Evolutionary conservation across 148 eudicot species (phyloP).

Genomic region (Simmondsia chinensis): DNA sequence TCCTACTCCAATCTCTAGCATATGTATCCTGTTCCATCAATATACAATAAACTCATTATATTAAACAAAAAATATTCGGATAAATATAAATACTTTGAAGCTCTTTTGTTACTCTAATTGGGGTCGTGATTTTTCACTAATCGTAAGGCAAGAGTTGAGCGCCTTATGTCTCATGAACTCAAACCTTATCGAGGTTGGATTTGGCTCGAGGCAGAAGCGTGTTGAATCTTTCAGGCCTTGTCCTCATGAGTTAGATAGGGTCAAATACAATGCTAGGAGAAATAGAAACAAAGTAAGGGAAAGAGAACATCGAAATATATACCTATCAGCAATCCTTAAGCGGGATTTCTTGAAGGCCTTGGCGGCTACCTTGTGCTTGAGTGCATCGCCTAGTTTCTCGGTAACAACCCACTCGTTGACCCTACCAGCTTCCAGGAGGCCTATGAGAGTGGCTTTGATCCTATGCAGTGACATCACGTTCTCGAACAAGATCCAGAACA

Average conservation of each 20-base stretch:
- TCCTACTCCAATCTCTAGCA: slow-evolving; percentile 47
- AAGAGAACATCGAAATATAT: background rate
- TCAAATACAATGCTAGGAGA: no score
- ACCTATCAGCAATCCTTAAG: slow-evolving; percentile 45
- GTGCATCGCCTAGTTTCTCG: slow-evolving; percentile 68
- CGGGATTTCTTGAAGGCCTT: slow-evolving; percentile 33
- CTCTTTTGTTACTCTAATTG: background rate
- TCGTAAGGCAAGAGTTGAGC: no score
- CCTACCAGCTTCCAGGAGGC: slow-evolving; percentile 58
- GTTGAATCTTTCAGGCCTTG: no score
- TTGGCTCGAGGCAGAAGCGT: no score
- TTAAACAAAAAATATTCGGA: background rate
- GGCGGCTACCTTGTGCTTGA: slow-evolving; percentile 24
- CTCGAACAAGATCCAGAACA: slow-evolving; percentile 77
- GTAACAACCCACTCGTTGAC: slow-evolving; percentile 91
- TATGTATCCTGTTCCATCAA: slow-evolving; percentile 26
- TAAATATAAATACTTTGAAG: background rate
- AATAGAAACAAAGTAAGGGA: background rate
- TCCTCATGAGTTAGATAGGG: no score
- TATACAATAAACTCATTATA: background rate
- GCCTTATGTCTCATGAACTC: no score
- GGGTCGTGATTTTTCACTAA: no score
- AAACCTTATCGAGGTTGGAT: no score
- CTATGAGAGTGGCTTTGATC: slow-evolving; percentile 75
- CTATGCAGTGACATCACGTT: slow-evolving; percentile 88